Evolutionary conservation across 768 basidiomycete species (phyloP).

Genomic region (Gymnopilus junonius): DNA sequence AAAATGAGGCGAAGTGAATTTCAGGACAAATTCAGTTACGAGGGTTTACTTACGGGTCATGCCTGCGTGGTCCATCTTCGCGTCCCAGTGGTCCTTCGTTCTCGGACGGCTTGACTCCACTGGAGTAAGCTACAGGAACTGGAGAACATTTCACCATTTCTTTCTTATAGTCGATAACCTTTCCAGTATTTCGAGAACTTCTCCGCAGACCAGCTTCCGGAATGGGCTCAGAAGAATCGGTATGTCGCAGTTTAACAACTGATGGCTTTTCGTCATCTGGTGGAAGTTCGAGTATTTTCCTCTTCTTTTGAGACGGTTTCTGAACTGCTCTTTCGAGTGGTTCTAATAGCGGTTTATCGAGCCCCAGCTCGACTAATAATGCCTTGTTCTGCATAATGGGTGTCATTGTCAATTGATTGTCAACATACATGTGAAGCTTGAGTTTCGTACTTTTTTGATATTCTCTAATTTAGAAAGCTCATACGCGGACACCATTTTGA

Average conservation of each 20-base stretch:
- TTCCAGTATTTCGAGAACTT: conserved; percentile 68
- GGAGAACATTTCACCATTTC: conserved; percentile 42
- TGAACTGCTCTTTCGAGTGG: conserved; percentile 45
- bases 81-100: conserved; percentile 42
- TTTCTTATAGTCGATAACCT: conserved; percentile 55
- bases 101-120: conserved; percentile 37
- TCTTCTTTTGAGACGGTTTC: conserved; percentile 42
- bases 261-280: conserved; percentile 18
- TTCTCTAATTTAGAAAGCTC: conserved; percentile 25
- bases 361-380: conserved; percentile 45
- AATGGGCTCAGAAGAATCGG: conserved; percentile 23
- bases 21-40: neutral
- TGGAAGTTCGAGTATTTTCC: conserved; percentile 33
- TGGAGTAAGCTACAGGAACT: conserved; percentile 42
- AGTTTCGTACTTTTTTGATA: conserved; percentile 29
- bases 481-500: conserved; percentile 33
- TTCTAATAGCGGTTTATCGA: conserved; percentile 53
- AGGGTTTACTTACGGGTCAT: conserved; percentile 57
- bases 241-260: conserved; percentile 35
- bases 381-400: conserved; percentile 39
- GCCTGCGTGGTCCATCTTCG: conserved; percentile 37
- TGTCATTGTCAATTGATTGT: neutral
- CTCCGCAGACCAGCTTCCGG: conserved; percentile 50
- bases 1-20: neutral
- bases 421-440: conserved; percentile 20